These are phyloP conservation scores for Lactarius quietus DNA, from an alignment of 768 basidiomycete species.

Conservation along the genomic window DNA sequence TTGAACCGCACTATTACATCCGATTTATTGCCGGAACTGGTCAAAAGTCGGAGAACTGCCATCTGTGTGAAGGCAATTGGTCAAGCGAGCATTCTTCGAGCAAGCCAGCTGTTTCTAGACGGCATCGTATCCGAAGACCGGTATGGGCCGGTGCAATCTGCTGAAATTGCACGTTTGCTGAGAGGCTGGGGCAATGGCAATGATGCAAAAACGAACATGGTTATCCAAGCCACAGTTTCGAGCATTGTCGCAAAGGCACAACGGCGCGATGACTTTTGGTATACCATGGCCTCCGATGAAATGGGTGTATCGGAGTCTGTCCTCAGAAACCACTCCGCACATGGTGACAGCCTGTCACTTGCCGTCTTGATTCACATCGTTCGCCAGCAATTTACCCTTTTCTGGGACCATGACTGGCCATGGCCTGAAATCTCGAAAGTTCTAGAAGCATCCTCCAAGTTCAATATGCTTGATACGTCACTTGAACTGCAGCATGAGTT, in stretches of 20 bases:
- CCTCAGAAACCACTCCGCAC: not conserved
- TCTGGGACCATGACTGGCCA: accelerated
- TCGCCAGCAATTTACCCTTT: not conserved
- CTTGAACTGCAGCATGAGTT: not conserved
- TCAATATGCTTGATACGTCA: not conserved
- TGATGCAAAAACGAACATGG: not conserved
- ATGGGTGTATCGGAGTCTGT: not conserved
- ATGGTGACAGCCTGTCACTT: not conserved
- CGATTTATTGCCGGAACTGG: not conserved
- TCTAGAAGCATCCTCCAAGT: not conserved
- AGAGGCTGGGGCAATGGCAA: not conserved
- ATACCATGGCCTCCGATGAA: not conserved
- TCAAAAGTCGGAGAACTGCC: not conserved
- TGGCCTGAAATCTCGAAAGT: accelerated
- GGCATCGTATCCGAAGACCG: not conserved
- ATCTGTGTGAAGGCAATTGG: not conserved
- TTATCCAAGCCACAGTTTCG: not conserved
- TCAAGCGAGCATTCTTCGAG: not conserved
- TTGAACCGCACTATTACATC: not conserved
- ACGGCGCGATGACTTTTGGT: not conserved
- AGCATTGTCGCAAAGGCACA: not conserved
- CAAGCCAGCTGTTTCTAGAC: not conserved
- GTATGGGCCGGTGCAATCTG: not conserved
- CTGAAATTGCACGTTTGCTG: not conserved
- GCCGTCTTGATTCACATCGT: not conserved